Percentiles rank a stretch among this genome's conserved stretches.
Evolutionary conservation across 768 basidiomycete species (phyloP).

Genomic region (Pisolithus albus): DNA sequence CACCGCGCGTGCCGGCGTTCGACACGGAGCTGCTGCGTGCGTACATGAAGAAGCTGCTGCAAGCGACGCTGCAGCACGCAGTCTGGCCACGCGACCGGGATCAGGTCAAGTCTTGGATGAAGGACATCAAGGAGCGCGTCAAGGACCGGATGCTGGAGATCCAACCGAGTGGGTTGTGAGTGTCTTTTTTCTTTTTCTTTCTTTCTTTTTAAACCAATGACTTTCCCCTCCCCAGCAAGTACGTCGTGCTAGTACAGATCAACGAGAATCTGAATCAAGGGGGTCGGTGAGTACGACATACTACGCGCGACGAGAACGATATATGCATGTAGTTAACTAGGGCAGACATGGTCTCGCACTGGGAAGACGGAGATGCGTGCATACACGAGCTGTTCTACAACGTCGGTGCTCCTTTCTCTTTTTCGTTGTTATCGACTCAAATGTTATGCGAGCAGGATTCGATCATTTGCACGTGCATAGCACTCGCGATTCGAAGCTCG

Average conservation of each 20-base stretch:
- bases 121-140: slow-evolving; percentile 76
- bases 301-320: slow-evolving; percentile 4
- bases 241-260: slow-evolving; percentile 78
- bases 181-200: slow-evolving; percentile 10
- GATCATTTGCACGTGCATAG: slow-evolving; percentile 58
- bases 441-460: slow-evolving; percentile 48
- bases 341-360: slow-evolving; percentile 78
- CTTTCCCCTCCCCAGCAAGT: slow-evolving; percentile 51
- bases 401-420: slow-evolving; percentile 38
- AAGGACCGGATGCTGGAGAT: slow-evolving; percentile 85
- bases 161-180: slow-evolving; percentile 77
- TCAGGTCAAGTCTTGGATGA: slow-evolving; percentile 67
- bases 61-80: slow-evolving; percentile 56
- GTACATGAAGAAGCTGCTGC: slow-evolving; percentile 78
- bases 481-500: slow-evolving; percentile 50
- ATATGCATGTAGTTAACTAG: slow-evolving; percentile 34
- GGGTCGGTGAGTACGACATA: slow-evolving; percentile 55
- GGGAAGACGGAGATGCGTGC: slow-evolving; percentile 79
- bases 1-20: slow-evolving; percentile 44
- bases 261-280: slow-evolving; percentile 82
- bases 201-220: slow-evolving; percentile 6
- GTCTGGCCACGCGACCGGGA: slow-evolving; percentile 69
- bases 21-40: slow-evolving; percentile 66
- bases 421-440: background rate
- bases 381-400: slow-evolving; percentile 75